Evolutionary conservation across 1,284 basidiomycete species (phyloP).

Genomic region (Trametes sp.): DNA sequence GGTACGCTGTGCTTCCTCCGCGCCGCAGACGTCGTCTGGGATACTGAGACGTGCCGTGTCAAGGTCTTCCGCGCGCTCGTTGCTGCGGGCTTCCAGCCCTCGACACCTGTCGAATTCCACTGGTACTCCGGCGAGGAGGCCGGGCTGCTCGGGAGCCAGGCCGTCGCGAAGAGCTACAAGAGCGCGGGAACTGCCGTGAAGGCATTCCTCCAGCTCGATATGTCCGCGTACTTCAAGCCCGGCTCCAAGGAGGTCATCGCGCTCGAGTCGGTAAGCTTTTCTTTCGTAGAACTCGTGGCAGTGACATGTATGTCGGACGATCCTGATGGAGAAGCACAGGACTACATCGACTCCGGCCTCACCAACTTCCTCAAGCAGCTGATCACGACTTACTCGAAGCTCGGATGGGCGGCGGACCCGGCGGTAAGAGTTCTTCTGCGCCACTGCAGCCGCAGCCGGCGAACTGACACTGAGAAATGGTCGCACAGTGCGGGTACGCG

Average conservation of each 20-base stretch:
- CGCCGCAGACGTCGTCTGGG: not conserved
- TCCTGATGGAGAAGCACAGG: conserved; percentile 34
- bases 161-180: conserved; percentile 67
- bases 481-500: conserved; percentile 47
- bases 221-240: conserved; percentile 68
- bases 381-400: conserved; percentile 47
- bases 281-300: too few species aligned
- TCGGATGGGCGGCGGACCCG: conserved; percentile 50
- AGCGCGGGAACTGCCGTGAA: conserved; percentile 53
- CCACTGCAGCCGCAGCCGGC: not conserved
- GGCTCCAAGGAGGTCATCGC: conserved; percentile 68
- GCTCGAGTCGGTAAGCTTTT: conserved; percentile 52
- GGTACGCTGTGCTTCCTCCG: conserved; percentile 28
- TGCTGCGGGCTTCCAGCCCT: conserved; percentile 57
- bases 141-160: conserved; percentile 73
- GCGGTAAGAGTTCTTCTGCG: conserved; percentile 41
- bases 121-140: conserved; percentile 72
- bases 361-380: conserved; percentile 50
- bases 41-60: conserved; percentile 24
- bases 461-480: not conserved
- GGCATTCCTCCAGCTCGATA: conserved; percentile 53
- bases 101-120: conserved; percentile 71
- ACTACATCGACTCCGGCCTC: conserved; percentile 60
- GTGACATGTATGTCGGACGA: not conserved
- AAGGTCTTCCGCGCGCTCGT: conserved; percentile 57